Base-by-base conservation (phyloP, 306 rosid genomes). In the Cucurbita moschata region DNA sequence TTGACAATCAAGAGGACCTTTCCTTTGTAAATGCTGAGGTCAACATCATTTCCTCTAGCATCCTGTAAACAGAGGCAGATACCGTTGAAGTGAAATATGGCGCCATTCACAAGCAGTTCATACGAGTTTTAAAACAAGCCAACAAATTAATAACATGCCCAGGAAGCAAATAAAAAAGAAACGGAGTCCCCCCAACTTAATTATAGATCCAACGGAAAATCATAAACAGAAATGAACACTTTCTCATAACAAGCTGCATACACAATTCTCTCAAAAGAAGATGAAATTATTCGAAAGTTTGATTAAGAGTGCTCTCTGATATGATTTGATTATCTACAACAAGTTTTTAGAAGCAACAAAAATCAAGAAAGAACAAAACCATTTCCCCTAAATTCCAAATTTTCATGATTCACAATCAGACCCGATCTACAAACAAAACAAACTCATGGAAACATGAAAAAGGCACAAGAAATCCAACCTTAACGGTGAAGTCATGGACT, bases 1-100 rank as follows among this genome's bases (percentile, higher is more conserved):
- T 94, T 94, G 86, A 94, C 99, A 79, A 94, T 85, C 76, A 94
- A 63, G 55, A 94, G 95, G 54, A 56, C 88, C 82, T 94, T 94
- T 61, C 99, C 99, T 78, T 91, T 91, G 91, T 89, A 94, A 56
- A 53, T 73, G 68, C 92, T 86, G 65, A 94, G 97, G 78, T 91
- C 88, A 76, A 94, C 89, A 79, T 91, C 95, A 0, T 86, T 91
- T 65, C 92, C 97, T 83, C 9, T 89, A n/a, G 97, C 85, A 83
- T 94, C 99, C 99, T 94, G 80, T 55, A 82, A 78, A 71, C 53
- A 61, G n/a, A 42, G 44, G 18, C n/a, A 62, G 4, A 71, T 10
- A 19, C 30, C 18, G 58, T 46, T 13, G 23, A 26, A 11, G 42
- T 26, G 35, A 37, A 13, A 30, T 26, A 26, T 59, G 7, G 43